These are phyloP conservation scores for Coemansia sp. DNA, from an alignment of 192 early-diverging fungal genomes.

Conservation along the genomic window DNA sequence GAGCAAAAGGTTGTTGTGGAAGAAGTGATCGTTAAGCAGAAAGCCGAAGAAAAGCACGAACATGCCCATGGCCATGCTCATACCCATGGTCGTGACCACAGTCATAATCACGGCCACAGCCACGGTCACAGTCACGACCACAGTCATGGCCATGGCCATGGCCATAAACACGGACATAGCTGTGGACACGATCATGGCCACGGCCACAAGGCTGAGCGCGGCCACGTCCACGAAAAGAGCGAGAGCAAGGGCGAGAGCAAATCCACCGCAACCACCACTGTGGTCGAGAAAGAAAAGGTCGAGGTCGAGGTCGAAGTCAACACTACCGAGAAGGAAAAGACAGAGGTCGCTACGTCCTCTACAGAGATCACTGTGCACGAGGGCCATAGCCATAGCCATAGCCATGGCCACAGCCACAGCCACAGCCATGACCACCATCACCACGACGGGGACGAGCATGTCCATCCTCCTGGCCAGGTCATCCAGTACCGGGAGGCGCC, in stretches of 20 bases:
- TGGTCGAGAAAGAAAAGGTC: neutral
- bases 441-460: slow-evolving; percentile 10
- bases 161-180: slow-evolving; percentile 5
- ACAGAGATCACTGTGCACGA: slow-evolving; percentile 10
- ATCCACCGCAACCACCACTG: slow-evolving; percentile 6
- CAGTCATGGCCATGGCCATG: slow-evolving; percentile 10
- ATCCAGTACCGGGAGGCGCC: slow-evolving; percentile 46
- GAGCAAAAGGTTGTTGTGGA: slow-evolving; percentile 9
- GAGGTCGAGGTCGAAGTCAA: slow-evolving; percentile 7
- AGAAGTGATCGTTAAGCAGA: neutral
- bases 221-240: slow-evolving; percentile 8
- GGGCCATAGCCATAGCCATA: slow-evolving; percentile 23
- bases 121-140: slow-evolving; percentile 13
- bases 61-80: slow-evolving; percentile 10
- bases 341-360: slow-evolving; percentile 5
- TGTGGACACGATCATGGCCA: slow-evolving; percentile 1
- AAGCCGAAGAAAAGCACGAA: neutral
- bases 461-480: slow-evolving; percentile 30
- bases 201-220: slow-evolving; percentile 4
- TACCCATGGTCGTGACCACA: slow-evolving; percentile 5
- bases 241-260: neutral
- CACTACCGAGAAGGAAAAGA: neutral
- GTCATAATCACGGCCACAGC: slow-evolving; percentile 15
- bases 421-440: slow-evolving; percentile 27
- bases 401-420: slow-evolving; percentile 19